Conservation (phyloP, 1,284 basidiomycete species). For the Vanrija sp. region DNA sequence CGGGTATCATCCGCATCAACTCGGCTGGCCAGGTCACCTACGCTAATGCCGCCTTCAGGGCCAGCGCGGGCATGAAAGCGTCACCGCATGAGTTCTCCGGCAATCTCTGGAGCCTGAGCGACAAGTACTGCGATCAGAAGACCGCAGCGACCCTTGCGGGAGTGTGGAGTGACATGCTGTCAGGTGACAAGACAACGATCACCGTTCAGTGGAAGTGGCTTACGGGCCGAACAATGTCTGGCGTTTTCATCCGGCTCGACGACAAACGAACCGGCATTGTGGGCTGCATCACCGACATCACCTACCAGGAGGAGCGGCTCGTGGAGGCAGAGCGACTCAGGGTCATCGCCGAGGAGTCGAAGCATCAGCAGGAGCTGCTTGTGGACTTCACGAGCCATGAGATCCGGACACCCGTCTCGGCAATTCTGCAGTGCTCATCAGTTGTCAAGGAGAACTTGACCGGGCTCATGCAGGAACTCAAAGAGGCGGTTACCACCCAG, state of each 20-base stretch:
- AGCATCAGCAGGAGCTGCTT: slow-evolving; percentile 33
- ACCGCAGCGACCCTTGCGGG: neutral
- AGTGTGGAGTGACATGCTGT: slow-evolving; percentile 1
- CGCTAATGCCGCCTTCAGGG: slow-evolving; percentile 35
- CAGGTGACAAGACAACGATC: slow-evolving; percentile 18
- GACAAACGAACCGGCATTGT: slow-evolving; percentile 30
- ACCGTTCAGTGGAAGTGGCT: slow-evolving; percentile 36
- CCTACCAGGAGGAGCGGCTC: slow-evolving; percentile 38
- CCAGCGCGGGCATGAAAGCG: slow-evolving; percentile 6
- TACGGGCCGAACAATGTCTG: slow-evolving; percentile 31
- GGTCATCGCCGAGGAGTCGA: slow-evolving; percentile 39
- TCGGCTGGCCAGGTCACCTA: slow-evolving; percentile 26
- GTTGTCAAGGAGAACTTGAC: slow-evolving; percentile 33
- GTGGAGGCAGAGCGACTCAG: slow-evolving; percentile 37
- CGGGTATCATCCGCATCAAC: slow-evolving; percentile 37
- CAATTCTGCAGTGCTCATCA: slow-evolving; percentile 32
- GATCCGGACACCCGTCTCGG: slow-evolving; percentile 30
- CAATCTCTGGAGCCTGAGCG: neutral
- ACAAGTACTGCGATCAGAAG: slow-evolving; percentile 26
- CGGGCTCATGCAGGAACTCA: slow-evolving; percentile 18
- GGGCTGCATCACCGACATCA: slow-evolving; percentile 40
- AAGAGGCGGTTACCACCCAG: slow-evolving; percentile 26
- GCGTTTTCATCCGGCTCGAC: slow-evolving; percentile 38
- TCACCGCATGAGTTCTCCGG: slow-evolving; percentile 16
- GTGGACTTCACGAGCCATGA: slow-evolving; percentile 38